phyloP scores from a whole-genome alignment of 2,329 filamentous ascomycete genomes.

The Rutstroemia sp. region DNA sequence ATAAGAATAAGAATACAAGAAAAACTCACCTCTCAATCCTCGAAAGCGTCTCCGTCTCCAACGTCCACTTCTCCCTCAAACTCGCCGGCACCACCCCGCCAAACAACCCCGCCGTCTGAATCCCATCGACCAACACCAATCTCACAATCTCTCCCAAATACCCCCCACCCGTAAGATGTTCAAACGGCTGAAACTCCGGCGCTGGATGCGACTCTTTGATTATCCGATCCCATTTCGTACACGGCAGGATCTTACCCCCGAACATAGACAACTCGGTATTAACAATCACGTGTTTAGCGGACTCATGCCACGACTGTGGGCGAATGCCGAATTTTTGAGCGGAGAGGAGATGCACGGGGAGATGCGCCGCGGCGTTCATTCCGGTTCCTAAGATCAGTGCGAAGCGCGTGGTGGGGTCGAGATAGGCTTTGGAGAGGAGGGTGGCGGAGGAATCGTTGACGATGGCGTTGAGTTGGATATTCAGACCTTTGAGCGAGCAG shows the following conservation, averaged over 20 bases:
- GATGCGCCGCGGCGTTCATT: slow-evolving; percentile 57
- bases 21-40: slow-evolving; percentile 43
- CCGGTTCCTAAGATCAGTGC: slow-evolving; percentile 61
- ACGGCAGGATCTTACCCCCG: slow-evolving; percentile 48
- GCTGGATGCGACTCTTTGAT: slow-evolving; percentile 45
- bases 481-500: slow-evolving; percentile 39
- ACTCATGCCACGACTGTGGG: slow-evolving; percentile 47
- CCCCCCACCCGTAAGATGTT: slow-evolving; percentile 56
- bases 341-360: slow-evolving; percentile 50
- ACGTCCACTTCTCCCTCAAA: slow-evolving; percentile 44
- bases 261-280: slow-evolving; percentile 65
- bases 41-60: slow-evolving; percentile 55
- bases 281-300: slow-evolving; percentile 55
- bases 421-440: slow-evolving; percentile 53
- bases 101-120: slow-evolving; percentile 45
- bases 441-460: slow-evolving; percentile 63
- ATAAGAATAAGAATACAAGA: no score
- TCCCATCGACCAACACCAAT: slow-evolving; percentile 49
- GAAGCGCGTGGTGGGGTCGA: slow-evolving; percentile 50
- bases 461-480: slow-evolving; percentile 51
- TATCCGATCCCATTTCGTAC: slow-evolving; percentile 52
- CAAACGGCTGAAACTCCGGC: slow-evolving; percentile 55
- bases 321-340: slow-evolving; percentile 49
- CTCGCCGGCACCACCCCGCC: slow-evolving; percentile 49
- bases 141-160: slow-evolving; percentile 61